Conservation (phyloP, 2,329 filamentous ascomycete species). For the Leptographium flavum region DNA sequence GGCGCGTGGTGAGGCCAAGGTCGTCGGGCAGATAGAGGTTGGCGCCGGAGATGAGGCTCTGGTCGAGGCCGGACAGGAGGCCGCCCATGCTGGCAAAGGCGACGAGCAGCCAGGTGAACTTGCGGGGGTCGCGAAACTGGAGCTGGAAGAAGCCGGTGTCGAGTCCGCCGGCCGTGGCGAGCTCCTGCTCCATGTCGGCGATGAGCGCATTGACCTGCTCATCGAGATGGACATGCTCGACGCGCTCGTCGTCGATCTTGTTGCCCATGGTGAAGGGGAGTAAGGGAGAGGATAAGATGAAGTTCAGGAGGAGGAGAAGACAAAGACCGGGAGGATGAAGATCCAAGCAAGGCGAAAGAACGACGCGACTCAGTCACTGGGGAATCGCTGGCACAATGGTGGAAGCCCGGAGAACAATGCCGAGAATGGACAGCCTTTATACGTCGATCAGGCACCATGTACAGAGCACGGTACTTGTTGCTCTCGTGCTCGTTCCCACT, state of each 20-base stretch:
- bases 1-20: slow-evolving; percentile 35
- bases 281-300: too few species aligned
- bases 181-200: slow-evolving; percentile 3
- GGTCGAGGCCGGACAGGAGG: slow-evolving; percentile 56
- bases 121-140: slow-evolving; percentile 22
- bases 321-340: too few species aligned
- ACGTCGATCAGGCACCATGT: too few species aligned
- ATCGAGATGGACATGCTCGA: background rate
- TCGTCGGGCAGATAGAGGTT: slow-evolving; percentile 50
- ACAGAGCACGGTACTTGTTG: too few species aligned
- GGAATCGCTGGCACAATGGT: too few species aligned
- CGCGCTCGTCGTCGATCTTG: background rate
- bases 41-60: slow-evolving; percentile 58
- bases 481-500: too few species aligned
- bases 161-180: slow-evolving; percentile 15
- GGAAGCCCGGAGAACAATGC: too few species aligned
- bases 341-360: too few species aligned
- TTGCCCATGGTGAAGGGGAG: too few species aligned
- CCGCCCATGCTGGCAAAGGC: slow-evolving; percentile 65
- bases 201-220: slow-evolving; percentile 3
- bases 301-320: too few species aligned
- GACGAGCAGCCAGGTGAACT: slow-evolving; percentile 55
- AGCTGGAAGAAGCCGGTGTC: slow-evolving; percentile 20
- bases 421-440: too few species aligned
- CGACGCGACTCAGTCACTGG: too few species aligned